These are phyloP conservation scores for Cadophora gregata DNA, from an alignment of 2,329 filamentous ascomycete genomes.

Conservation along the genomic window DNA sequence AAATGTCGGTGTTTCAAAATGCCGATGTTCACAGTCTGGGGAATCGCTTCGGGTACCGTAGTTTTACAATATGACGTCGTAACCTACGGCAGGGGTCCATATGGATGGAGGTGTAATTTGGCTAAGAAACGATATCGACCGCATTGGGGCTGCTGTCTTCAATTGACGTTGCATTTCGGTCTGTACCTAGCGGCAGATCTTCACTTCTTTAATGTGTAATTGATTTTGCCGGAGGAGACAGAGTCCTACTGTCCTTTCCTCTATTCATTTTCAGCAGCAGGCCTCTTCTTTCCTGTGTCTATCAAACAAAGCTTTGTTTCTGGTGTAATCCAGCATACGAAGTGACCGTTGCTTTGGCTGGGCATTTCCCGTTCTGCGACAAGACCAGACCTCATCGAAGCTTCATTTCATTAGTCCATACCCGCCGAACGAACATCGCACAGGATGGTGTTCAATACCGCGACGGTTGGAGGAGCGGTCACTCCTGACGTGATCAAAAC, in stretches of 20 bases:
- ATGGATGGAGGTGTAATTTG: constrained; percentile 3
- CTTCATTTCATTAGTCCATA: constrained; percentile 8
- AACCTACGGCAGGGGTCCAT: not conserved
- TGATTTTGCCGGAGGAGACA: not conserved
- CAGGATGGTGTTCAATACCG: constrained; percentile 68
- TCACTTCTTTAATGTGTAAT: constrained; percentile 24
- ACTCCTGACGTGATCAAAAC: constrained; percentile 89
- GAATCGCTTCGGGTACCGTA: not conserved
- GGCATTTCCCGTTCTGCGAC: not conserved
- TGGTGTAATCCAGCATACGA: not conserved
- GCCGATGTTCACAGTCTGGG: constrained; percentile 7
- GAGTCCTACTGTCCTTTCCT: not conserved
- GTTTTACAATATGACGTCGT: constrained; percentile 9
- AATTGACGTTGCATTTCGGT: not conserved
- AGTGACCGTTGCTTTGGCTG: not conserved
- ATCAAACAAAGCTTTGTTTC: not conserved
- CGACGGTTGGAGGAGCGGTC: constrained; percentile 81
- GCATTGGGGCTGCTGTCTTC: not conserved
- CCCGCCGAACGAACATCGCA: constrained; percentile 10
- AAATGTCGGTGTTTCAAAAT: constrained; percentile 17
- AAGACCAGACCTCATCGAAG: not conserved
- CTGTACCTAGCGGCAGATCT: not conserved
- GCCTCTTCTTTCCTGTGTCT: not conserved
- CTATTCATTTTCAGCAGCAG: not conserved
- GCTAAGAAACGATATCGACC: constrained; percentile 7